A percentile compares a stretch with the other conserved stretches of the same genome.
phyloP scores from a whole-genome alignment of 1,284 basidiomycete species.

The Tremellales sp. region DNA sequence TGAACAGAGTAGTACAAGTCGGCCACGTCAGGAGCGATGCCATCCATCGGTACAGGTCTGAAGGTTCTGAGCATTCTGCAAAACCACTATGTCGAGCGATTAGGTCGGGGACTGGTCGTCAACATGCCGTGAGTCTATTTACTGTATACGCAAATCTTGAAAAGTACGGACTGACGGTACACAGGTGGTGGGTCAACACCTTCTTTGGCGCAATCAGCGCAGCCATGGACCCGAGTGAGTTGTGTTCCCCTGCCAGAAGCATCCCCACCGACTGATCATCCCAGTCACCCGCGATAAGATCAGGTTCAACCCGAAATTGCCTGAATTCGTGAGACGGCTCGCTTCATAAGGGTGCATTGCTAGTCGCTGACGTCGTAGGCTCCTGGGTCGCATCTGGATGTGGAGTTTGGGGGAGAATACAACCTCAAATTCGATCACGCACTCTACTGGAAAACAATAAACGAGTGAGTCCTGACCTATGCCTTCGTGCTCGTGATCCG shows the following conservation, averaged over 20 bases:
- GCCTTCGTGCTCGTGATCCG: too few species aligned
- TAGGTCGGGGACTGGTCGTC: conserved; percentile 78
- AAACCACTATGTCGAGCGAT: conserved; percentile 78
- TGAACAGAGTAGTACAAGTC: conserved; percentile 57
- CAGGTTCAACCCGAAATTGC: conserved; percentile 78
- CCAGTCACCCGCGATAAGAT: conserved; percentile 90
- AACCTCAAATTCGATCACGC: conserved; percentile 71
- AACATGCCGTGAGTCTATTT: conserved; percentile 62
- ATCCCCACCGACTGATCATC: too few species aligned
- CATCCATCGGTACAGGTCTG: conserved; percentile 69
- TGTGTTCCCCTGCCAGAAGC: too few species aligned
- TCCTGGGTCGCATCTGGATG: conserved; percentile 69
- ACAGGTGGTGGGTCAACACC: conserved; percentile 64
- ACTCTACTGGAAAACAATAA: conserved; percentile 72
- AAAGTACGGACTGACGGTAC: not conserved
- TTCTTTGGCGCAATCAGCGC: conserved; percentile 84
- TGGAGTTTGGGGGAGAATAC: conserved; percentile 74
- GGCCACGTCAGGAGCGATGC: conserved; percentile 72
- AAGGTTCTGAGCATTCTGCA: conserved; percentile 81
- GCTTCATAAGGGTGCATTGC: too few species aligned
- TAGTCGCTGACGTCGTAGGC: too few species aligned
- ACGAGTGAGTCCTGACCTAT: conserved; percentile 59
- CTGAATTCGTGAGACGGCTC: too few species aligned
- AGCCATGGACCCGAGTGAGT: conserved; percentile 84
- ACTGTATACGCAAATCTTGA: not conserved